A percentile compares a stretch with the other conserved stretches of the same genome.
These are phyloP conservation scores for Neurospora sp. DNA, from an alignment of 495 filamentous ascomycete genomes.

Conservation along the genomic window DNA sequence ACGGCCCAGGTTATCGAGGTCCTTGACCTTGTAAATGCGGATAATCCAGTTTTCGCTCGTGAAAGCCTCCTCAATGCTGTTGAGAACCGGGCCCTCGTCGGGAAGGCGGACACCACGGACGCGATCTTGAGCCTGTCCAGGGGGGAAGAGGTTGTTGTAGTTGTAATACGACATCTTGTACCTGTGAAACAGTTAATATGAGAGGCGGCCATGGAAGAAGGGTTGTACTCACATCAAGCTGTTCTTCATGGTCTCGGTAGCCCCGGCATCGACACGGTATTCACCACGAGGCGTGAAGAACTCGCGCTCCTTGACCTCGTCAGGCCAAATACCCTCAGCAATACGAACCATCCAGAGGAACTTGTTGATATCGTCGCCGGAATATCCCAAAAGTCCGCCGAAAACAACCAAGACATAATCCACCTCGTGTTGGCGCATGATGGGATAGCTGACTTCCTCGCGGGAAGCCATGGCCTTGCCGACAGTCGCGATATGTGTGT, in stretches of 20 bases:
- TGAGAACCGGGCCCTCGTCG: constrained; percentile 65
- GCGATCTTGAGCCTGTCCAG: constrained; percentile 83
- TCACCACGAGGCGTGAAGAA: constrained; percentile 95
- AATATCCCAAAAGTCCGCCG: constrained; percentile 92
- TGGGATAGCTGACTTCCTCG: constrained; percentile 97
- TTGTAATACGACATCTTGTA: constrained; percentile 99
- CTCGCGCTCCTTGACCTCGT: constrained; percentile 94
- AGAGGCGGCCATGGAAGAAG: not conserved
- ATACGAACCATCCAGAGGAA: constrained; percentile 99
- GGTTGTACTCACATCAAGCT: constrained; percentile 81
- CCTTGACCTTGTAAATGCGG: constrained; percentile 98
- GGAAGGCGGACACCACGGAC: constrained; percentile 79
- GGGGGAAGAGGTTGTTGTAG: constrained; percentile 83
- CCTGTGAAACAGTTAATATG: constrained; percentile 45
- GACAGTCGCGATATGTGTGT: constrained; percentile 98
- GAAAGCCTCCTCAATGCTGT: constrained; percentile 89
- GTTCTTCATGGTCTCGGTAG: constrained; percentile 98
- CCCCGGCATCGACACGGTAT: constrained; percentile 87
- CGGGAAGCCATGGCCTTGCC: constrained; percentile 98
- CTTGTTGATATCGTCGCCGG: constrained; percentile 99
- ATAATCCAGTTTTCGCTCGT: constrained; percentile 99
- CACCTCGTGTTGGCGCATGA: constrained; percentile 95
- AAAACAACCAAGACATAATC: constrained; percentile 98
- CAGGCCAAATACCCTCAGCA: constrained; percentile 97
- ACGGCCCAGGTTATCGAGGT: constrained; percentile 89